Percentiles rank a stretch among this genome's conserved stretches.
Conservation (phyloP, 2,329 filamentous ascomycete species). For the Calonectria multiphialidica region DNA sequence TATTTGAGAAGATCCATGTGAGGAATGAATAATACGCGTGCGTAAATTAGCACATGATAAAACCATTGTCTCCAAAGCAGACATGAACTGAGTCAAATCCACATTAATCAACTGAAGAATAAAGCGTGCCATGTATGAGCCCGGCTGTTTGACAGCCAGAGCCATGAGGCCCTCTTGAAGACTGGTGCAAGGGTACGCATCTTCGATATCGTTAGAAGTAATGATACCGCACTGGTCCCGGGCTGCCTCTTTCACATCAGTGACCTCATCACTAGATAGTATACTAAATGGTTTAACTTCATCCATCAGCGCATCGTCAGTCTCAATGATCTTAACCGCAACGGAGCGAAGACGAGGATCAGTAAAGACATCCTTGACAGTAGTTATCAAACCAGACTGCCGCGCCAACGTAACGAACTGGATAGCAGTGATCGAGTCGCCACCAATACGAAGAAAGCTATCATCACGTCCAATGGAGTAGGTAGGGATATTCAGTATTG, state of each 20-base stretch:
- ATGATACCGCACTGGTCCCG: not conserved
- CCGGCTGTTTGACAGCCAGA: conserved; percentile 13
- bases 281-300: not conserved
- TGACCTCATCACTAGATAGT: not conserved
- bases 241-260: not conserved
- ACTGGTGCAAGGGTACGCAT: not conserved
- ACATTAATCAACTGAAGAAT: not conserved
- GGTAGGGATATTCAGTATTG: not conserved
- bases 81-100: not conserved
- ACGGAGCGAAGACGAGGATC: not conserved
- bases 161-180: conserved; percentile 6
- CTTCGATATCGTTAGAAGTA: not conserved
- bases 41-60: not conserved
- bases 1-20: not conserved
- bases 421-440: not conserved
- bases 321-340: not conserved
- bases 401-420: not conserved
- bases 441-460: not conserved
- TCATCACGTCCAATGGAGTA: not conserved
- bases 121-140: conserved; percentile 17
- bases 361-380: not conserved
- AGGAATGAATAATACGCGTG: not conserved
- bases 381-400: not conserved
- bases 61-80: not conserved
- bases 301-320: not conserved